Conservation (phyloP, 768 basidiomycete species). For the Porpolomopsis calyptriformis region DNA sequence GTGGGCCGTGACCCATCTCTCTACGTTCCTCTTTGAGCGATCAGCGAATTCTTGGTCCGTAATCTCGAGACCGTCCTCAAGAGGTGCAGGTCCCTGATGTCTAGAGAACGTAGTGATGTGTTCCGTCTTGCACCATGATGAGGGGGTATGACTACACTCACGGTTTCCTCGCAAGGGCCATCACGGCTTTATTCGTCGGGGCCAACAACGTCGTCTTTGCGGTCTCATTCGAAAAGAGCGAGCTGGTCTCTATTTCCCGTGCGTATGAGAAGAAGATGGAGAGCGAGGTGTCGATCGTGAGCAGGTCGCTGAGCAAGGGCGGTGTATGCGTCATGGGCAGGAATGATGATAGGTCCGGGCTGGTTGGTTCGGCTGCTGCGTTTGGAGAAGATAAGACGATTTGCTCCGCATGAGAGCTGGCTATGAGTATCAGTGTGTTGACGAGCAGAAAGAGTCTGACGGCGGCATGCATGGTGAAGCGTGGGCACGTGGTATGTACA, state of each 20-base stretch:
- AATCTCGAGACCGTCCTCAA: conserved; percentile 40
- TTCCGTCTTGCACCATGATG: too few species aligned
- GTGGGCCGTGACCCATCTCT: conserved; percentile 73
- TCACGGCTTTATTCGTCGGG: conserved; percentile 82
- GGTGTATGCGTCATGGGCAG: conserved; percentile 30
- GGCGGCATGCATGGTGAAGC: too few species aligned
- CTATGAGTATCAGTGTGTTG: too few species aligned
- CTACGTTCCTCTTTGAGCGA: conserved; percentile 53
- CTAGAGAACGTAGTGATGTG: conserved; percentile 26
- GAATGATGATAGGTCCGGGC: conserved; percentile 10
- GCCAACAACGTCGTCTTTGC: conserved; percentile 53
- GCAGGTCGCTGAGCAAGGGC: conserved; percentile 62
- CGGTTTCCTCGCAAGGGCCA: conserved; percentile 75
- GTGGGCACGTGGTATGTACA: too few species aligned
- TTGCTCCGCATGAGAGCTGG: background rate
- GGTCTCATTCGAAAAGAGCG: conserved; percentile 31
- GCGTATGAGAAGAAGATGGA: conserved; percentile 84
- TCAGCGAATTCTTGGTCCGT: conserved; percentile 59
- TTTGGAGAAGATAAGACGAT: background rate
- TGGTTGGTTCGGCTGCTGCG: background rate
- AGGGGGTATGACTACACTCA: conserved; percentile 32
- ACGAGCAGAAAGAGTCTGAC: too few species aligned
- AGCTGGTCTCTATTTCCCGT: conserved; percentile 55
- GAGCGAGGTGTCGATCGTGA: conserved; percentile 63
- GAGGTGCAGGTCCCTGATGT: conserved; percentile 42